These are phyloP conservation scores for Coniella vitis DNA, from an alignment of 2,329 filamentous ascomycete species.

Conservation along the genomic window DNA sequence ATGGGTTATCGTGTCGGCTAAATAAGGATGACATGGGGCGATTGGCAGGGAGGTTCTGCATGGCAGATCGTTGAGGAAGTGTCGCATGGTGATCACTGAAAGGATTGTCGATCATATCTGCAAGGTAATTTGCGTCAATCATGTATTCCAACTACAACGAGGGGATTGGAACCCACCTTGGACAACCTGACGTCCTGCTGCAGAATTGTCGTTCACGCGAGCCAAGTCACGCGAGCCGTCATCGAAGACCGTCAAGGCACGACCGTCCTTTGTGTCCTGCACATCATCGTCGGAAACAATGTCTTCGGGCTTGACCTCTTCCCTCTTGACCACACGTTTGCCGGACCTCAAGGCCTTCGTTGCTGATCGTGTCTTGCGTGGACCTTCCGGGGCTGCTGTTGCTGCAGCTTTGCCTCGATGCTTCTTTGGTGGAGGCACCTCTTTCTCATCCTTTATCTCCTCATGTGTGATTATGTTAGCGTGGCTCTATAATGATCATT, in stretches of 20 bases:
- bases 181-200: not conserved
- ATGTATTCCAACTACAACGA: no score
- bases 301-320: conserved; percentile 5
- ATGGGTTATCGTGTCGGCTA: not conserved
- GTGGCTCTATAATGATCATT: no score
- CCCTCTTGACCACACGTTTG: conserved; percentile 1
- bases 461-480: not conserved
- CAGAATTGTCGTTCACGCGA: conserved; percentile 3
- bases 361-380: conserved; percentile 14
- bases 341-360: conserved; percentile 1
- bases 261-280: not conserved
- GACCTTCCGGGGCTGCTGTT: conserved; percentile 9
- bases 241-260: not conserved
- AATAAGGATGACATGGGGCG: conserved; percentile 13
- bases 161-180: conserved; percentile 1
- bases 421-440: conserved; percentile 26
- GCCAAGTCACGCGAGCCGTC: conserved; percentile 1
- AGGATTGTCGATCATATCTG: not conserved
- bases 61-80: conserved; percentile 5
- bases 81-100: not conserved
- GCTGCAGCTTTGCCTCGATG: conserved; percentile 17
- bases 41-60: conserved; percentile 13
- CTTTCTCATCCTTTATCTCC: conserved; percentile 14
- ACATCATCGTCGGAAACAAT: conserved; percentile 8
- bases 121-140: not conserved